Base-by-base conservation (phyloP, 805 yeast species). In the Lachancea cidri region DNA sequence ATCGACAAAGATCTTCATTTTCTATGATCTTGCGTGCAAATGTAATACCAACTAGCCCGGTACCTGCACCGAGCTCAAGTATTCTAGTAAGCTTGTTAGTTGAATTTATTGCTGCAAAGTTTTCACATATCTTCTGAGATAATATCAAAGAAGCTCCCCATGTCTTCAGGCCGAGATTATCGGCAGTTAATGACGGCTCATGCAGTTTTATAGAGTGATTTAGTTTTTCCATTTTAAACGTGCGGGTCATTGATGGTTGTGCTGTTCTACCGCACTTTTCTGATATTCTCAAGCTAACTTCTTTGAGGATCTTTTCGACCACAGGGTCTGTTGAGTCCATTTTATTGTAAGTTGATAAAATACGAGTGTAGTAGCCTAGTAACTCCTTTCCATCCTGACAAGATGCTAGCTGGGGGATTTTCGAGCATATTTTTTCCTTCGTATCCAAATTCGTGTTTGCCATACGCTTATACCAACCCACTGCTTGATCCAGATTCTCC, bases 141-240 rank as follows among this genome's bases (percentile, higher is more conserved):
- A 93, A 64, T 4, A 86, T 72, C 18, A 84, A 64, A 0, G 97
- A 79, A 0, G 97, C 84, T 0, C 98, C 98, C 98, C 98, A 91
- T 0, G 98, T 91, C 47, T 91, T 87, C 58, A 87, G 70, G 0
- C 98, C 98, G 17, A 93, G 65, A 46, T 83, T 84, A 61, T 93
- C 98, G 29, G 79, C 76, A 0, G 96, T 86, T 45, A 91, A 66
- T 0, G 95, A 79, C 0, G 98, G 98, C 55, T 91, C 98, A 43
- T 72, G 71, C 20, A 91, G 61, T 17, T 52, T 46, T 3, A 63
- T 59, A 2, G 53, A 44, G 0, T 49, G 51, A 0, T 51, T 46
- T 17, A 73, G 54, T 4, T 64, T 62, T 0, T 67, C 65, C 2
- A 86, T 59, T 7, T 65, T 60, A 24, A 91, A 78, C 33, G 68